Evolutionary conservation across 345 rosid species (phyloP), one percentile per base, ranked within the genome.

Genomic region (Anastatica hierochuntica): DNA sequence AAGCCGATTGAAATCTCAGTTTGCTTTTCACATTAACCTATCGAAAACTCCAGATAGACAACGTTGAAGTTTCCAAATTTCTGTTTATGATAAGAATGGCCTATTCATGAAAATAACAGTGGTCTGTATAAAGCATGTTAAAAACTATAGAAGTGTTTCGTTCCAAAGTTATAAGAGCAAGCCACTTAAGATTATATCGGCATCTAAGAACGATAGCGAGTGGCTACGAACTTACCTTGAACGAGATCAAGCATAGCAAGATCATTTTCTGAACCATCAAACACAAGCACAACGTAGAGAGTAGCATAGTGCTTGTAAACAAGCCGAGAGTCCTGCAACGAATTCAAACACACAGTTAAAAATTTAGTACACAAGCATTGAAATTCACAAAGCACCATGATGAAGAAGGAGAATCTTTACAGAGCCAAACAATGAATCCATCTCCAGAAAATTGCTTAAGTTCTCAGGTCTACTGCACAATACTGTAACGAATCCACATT

Each of bases 231-330:
- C 43, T 12, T 49, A 88, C 97, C 95, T 85, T 88, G 96, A 39
- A 83, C 88, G 48, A 88, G 82, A 63, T 92, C 97, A 50, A 92
- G 98, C 88, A 88, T 79, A 8, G 97, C 98, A 49, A 92, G 95
- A 70, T 88, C 94, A 72, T 85, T 92, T 71, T 92, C 98, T 7
- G 83, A 83, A 35, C 81, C 63, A 77, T 92, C 97, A 64, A 85
- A 92, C 11, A 88, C 77, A 18, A 83, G 74, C 17, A 88, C 87
- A 43, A 92, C 81, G 65, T 92, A 88, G 20, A 92, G 81, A 60
- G 98, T 88, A 15, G 98, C 95, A 38, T 57, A 88, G 65, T 88
- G 97, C 58, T 88, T 92, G 76, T 92, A 88, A 2, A 85, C 95
- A 52, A 88, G 83, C 53, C 85, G 77, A 38, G 79, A 65, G n/a